These are phyloP conservation scores for Hibiscus trionum DNA, from an alignment of 345 rosid species.

Conservation along the genomic window DNA sequence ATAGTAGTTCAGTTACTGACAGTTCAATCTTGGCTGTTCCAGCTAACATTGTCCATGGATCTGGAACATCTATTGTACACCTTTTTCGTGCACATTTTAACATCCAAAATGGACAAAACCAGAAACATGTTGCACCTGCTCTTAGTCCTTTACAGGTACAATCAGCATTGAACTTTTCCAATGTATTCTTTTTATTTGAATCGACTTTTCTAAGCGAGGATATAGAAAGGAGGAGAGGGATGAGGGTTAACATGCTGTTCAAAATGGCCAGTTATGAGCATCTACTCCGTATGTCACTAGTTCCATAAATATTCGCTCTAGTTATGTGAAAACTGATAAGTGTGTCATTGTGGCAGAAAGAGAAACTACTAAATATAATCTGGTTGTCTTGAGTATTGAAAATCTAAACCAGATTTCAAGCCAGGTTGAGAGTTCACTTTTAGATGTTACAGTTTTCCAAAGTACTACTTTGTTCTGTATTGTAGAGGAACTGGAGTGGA, in stretches of 20 bases:
- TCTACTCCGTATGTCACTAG: not conserved
- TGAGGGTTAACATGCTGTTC: not conserved
- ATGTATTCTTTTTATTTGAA: not conserved
- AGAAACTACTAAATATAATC: not conserved
- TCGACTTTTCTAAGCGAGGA: not conserved
- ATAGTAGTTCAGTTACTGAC: constrained; percentile 12
- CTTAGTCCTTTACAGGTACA: constrained; percentile 78
- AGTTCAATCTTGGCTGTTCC: constrained; percentile 19
- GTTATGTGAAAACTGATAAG: not conserved
- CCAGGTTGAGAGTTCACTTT: not conserved
- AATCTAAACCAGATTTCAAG: not conserved
- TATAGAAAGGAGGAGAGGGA: not conserved
- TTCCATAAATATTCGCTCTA: not conserved
- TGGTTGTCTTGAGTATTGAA: not conserved
- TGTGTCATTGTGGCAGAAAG: not conserved
- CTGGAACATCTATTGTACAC: constrained; percentile 65
- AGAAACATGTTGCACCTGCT: constrained; percentile 36
- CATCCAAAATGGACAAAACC: constrained; percentile 30
- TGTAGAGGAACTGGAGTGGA: not conserved
- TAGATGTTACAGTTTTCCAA: not conserved
- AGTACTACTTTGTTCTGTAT: not conserved
- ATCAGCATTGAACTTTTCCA: not conserved
- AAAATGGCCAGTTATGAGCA: not conserved
- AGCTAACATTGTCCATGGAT: constrained; percentile 68
- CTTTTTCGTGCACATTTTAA: constrained; percentile 36